phyloP scores from a whole-genome alignment of 1,284 basidiomycete genomes.

The Mycena sp. region DNA sequence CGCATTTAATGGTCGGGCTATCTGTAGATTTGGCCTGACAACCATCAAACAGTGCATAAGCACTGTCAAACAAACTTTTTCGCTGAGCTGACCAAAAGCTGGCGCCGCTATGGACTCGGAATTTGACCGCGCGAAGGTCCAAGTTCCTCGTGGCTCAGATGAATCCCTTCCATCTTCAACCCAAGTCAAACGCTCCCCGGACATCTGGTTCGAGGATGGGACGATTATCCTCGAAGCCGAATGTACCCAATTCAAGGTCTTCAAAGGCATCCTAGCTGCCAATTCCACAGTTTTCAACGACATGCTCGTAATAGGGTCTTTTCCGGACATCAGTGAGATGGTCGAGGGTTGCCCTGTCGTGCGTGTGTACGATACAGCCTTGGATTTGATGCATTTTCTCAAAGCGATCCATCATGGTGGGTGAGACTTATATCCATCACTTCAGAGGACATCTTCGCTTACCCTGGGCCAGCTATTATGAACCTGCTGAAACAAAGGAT shows the following conservation, averaged over 20 bases:
- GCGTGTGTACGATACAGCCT: slow-evolving; percentile 22
- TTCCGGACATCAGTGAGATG: slow-evolving; percentile 17
- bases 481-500: slow-evolving; percentile 27
- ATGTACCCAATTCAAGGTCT: slow-evolving; percentile 25
- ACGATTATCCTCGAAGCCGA: slow-evolving; percentile 30
- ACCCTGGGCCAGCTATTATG: slow-evolving; percentile 23
- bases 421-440: slow-evolving; percentile 10
- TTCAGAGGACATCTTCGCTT: too few species aligned
- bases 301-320: slow-evolving; percentile 28
- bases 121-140: slow-evolving; percentile 25
- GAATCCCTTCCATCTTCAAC: neutral
- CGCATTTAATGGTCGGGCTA: too few species aligned
- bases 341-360: slow-evolving; percentile 27
- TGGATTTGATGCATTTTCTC: slow-evolving; percentile 28
- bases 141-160: slow-evolving; percentile 16
- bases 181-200: slow-evolving; percentile 17
- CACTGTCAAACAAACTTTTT: too few species aligned
- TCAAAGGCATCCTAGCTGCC: slow-evolving; percentile 27
- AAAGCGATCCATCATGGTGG: slow-evolving; percentile 28
- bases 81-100: too few species aligned
- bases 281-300: slow-evolving; percentile 30
- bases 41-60: too few species aligned
- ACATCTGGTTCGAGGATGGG: slow-evolving; percentile 28
- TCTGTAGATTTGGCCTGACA: too few species aligned
- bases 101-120: too few species aligned